Evolutionary conservation across 495 filamentous ascomycete genomes (phyloP).

Genomic region (Neurospora sp.): DNA sequence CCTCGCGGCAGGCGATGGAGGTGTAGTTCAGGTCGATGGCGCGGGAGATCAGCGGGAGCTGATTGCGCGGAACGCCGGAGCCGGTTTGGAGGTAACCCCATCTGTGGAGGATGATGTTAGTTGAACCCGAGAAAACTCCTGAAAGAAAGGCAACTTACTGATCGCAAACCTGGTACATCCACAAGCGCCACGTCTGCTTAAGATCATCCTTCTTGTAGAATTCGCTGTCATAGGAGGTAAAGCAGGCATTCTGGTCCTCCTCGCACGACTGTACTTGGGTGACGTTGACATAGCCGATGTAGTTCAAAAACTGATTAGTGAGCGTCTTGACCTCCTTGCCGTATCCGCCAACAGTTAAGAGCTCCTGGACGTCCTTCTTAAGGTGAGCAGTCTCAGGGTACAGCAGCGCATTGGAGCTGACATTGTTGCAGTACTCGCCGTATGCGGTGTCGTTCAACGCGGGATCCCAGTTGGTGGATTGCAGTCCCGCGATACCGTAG

Average conservation of each 20-base stretch:
- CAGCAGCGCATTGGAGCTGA: constrained; percentile 38
- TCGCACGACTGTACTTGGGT: constrained; percentile 19
- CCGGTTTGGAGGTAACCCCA: constrained; percentile 68
- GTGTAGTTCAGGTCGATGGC: constrained; percentile 46
- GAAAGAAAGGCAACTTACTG: constrained; percentile 22
- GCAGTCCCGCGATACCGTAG: constrained; percentile 43
- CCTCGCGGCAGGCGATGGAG: constrained; percentile 42
- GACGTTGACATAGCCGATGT: constrained; percentile 49
- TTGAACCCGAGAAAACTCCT: background rate
- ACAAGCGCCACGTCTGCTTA: constrained; percentile 42
- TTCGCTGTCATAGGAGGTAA: constrained; percentile 37
- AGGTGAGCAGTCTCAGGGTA: constrained; percentile 35
- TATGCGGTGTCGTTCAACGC: constrained; percentile 43
- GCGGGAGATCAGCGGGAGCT: constrained; percentile 57
- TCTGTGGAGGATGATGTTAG: constrained; percentile 26
- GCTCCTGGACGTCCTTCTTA: constrained; percentile 30
- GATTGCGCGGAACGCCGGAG: constrained; percentile 44
- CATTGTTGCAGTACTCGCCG: constrained; percentile 48
- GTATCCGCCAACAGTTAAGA: constrained; percentile 50
- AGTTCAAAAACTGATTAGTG: constrained; percentile 51
- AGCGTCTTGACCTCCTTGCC: constrained; percentile 34
- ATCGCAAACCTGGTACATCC: constrained; percentile 48
- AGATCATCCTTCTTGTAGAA: constrained; percentile 44
- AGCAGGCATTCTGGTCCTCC: constrained; percentile 43
- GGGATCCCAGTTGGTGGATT: constrained; percentile 63